Evolutionary conservation across 2,329 filamentous ascomycete species (phyloP).

Genomic region (Capronia americana): DNA sequence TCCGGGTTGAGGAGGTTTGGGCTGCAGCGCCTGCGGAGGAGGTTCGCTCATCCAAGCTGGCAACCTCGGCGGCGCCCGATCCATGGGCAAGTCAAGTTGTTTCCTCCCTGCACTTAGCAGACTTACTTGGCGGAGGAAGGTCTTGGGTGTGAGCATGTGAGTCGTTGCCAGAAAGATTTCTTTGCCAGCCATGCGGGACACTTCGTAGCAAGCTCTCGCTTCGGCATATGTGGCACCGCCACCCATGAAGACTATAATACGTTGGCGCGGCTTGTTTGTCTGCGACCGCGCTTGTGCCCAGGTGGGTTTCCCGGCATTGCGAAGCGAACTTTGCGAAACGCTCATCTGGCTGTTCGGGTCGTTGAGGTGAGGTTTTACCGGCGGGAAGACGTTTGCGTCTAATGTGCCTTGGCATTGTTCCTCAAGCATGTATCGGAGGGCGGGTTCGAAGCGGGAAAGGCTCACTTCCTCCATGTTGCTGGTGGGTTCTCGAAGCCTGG

Average conservation of each 20-base stretch:
- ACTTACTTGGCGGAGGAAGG: conserved; percentile 82
- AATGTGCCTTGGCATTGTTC: conserved; percentile 70
- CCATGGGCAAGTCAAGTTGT: conserved; percentile 78
- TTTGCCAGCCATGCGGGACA: conserved; percentile 72
- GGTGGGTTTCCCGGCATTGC: conserved; percentile 82
- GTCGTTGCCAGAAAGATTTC: conserved; percentile 89
- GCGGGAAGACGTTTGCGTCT: conserved; percentile 72
- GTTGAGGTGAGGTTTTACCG: conserved; percentile 70
- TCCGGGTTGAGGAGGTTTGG: conserved; percentile 28
- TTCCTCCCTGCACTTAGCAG: conserved; percentile 79
- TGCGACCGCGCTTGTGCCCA: conserved; percentile 86
- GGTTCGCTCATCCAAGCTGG: conserved; percentile 77
- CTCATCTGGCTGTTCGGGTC: conserved; percentile 57
- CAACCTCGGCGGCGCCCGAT: conserved; percentile 78
- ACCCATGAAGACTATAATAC: conserved; percentile 92
- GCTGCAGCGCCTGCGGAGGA: conserved; percentile 49
- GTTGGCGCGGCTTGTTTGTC: conserved; percentile 80
- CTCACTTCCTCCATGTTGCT: conserved; percentile 71
- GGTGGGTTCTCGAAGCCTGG: conserved; percentile 46
- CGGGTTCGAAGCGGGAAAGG: conserved; percentile 85
- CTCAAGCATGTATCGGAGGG: conserved; percentile 82
- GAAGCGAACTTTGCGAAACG: conserved; percentile 73
- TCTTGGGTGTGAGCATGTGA: conserved; percentile 86
- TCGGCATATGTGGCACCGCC: conserved; percentile 95
- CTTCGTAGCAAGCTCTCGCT: conserved; percentile 84